Percentiles rank a stretch among this genome's conserved stretches.
These are phyloP conservation scores for Debaryomycetaceae sp. DNA, from an alignment of 1,139 yeast species.

Conservation along the genomic window DNA sequence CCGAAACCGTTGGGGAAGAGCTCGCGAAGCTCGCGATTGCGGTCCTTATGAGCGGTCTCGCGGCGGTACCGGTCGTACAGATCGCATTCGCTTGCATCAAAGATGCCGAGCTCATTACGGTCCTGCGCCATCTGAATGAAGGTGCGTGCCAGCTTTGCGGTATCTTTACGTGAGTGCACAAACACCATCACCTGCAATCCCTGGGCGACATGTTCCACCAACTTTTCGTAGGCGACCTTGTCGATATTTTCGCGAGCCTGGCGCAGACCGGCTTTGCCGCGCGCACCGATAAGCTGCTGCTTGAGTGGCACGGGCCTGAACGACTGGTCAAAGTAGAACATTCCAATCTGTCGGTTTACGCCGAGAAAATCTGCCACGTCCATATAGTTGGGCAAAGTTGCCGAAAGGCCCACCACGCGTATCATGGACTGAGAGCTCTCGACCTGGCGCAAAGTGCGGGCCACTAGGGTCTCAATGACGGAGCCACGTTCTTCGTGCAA, in stretches of 20 bases:
- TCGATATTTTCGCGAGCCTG: slow-evolving; percentile 73
- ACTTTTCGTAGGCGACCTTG: slow-evolving; percentile 64
- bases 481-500: slow-evolving; percentile 98
- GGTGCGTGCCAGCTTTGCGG: slow-evolving; percentile 69
- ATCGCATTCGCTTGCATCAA: slow-evolving; percentile 48
- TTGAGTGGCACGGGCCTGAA: slow-evolving; percentile 91
- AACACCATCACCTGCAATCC: slow-evolving; percentile 95
- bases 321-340: slow-evolving; percentile 88
- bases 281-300: slow-evolving; percentile 79
- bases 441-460: slow-evolving; percentile 89
- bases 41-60: slow-evolving; percentile 59
- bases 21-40: slow-evolving; percentile 73
- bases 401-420: slow-evolving; percentile 91
- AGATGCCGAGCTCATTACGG: slow-evolving; percentile 42
- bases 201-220: slow-evolving; percentile 50
- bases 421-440: slow-evolving; percentile 92
- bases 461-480: slow-evolving; percentile 90
- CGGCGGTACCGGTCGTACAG: slow-evolving; percentile 38
- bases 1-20: slow-evolving; percentile 80
- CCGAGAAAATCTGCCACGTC: slow-evolving; percentile 96
- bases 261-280: slow-evolving; percentile 64
- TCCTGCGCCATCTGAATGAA: slow-evolving; percentile 62
- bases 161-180: slow-evolving; percentile 92
- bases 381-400: slow-evolving; percentile 85
- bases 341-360: slow-evolving; percentile 79